Base-by-base conservation (phyloP, 2,329 filamentous ascomycete species). In the Dothistroma septosporum region DNA sequence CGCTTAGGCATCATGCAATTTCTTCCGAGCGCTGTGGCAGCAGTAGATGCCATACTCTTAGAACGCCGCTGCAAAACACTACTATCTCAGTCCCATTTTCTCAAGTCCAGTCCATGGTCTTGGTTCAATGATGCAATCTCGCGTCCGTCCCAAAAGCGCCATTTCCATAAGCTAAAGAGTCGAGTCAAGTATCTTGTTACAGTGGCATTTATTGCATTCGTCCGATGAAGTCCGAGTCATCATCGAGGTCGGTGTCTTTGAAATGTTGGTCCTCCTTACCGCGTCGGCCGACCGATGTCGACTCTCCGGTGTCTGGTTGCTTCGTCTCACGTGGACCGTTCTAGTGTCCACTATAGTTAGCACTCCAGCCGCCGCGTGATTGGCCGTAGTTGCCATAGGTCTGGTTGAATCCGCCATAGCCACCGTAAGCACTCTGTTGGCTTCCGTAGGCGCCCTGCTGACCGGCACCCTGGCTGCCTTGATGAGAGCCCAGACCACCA, bases 401-500 rank as follows among this genome's bases (percentile, higher is more conserved):
- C 63, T 75, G 71, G 59, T 69, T 68, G 68, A 73, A 75, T 14
- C 64, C 68, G 59, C 71, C 71, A 58, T 74, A 75, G 44, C 69
- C 68, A 21, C 69, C 67, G 59, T 73, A 74, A 11, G 64, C 68
- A 62, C 69, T 74, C 77, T 66, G 69, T 71, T 67, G 75, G 70
- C 72, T 78, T 76, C 65, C 64, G 33, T 53, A 53, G 59, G 68
- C 68, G 44, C 76, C 74, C 64, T 79, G 78, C 31, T 53, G 50
- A 60, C 76, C 77, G 60, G 72, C 73, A 58, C 75, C 74, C 71
- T 80, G 79, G 44, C 64, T 64, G 50, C 70, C 70, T 71, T 78
- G 76, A 65, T 79, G 77, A 48, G 73, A 74, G 49, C 80, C 80
- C 52, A 82, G 76, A 53, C 80, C 81, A 59, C 80, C 80, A 44